Conservation (phyloP, 768 basidiomycete species). For the Leucogyrophana mollusca region DNA sequence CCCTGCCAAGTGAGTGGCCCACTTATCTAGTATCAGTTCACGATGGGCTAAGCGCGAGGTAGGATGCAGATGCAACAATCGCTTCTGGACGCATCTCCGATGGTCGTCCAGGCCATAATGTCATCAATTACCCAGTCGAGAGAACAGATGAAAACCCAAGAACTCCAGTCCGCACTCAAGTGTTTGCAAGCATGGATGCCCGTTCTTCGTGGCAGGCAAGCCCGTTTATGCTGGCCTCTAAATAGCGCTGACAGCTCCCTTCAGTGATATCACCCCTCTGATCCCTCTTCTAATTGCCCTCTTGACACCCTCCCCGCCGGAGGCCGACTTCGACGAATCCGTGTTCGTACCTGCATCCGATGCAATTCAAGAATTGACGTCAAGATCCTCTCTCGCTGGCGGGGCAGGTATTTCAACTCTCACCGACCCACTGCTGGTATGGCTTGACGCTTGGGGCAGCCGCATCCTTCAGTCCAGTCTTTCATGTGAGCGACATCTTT, state of each 20-base stretch:
- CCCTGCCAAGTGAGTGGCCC: conserved; percentile 59
- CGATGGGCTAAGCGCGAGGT: conserved; percentile 9
- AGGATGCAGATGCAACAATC: conserved; percentile 67
- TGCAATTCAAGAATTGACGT: conserved; percentile 74
- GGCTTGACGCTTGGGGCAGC: conserved; percentile 60
- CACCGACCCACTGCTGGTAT: conserved; percentile 84
- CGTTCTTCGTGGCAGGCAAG: conserved; percentile 65
- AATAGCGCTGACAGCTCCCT: no score
- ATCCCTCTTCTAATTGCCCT: conserved; percentile 62
- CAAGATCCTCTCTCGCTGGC: conserved; percentile 68
- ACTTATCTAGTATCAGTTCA: not conserved
- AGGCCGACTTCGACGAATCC: conserved; percentile 41
- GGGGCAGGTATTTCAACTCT: conserved; percentile 68
- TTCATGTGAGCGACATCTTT: conserved; percentile 32
- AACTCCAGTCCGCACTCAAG: conserved; percentile 70
- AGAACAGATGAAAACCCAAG: conserved; percentile 32
- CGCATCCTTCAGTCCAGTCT: conserved; percentile 41
- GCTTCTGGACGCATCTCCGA: conserved; percentile 62
- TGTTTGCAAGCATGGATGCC: conserved; percentile 86
- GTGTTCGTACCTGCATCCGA: conserved; percentile 67
- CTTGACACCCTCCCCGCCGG: conserved; percentile 29
- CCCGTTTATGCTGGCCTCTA: no score
- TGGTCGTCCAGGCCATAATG: conserved; percentile 70
- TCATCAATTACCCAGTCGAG: conserved; percentile 48
- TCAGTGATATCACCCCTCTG: conserved; percentile 68